Evolutionary conservation across 371 early-diverging fungal species (phyloP).

Genomic region (Sporodiniella umbellata): DNA sequence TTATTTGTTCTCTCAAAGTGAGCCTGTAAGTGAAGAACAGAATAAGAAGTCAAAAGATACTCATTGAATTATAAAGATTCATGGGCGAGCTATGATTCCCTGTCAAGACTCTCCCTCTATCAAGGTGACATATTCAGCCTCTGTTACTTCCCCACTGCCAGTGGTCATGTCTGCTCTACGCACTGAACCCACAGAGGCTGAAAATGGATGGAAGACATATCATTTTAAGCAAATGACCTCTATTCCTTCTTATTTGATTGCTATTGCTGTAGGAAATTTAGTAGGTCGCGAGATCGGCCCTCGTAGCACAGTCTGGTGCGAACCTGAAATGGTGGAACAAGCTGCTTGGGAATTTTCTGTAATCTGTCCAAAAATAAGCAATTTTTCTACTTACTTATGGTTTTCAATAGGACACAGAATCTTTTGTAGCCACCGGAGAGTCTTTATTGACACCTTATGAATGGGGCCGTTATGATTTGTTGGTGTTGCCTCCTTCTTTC

Average conservation of each 20-base stretch:
- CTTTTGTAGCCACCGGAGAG: slow-evolving; percentile 84
- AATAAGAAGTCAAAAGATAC: neutral
- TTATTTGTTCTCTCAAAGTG: slow-evolving; percentile 96
- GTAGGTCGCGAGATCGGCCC: slow-evolving; percentile 81
- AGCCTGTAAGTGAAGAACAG: slow-evolving; percentile 53
- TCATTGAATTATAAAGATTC: slow-evolving; percentile 55
- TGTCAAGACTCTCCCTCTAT: slow-evolving; percentile 93
- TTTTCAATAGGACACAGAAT: slow-evolving; percentile 84
- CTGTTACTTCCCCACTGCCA: slow-evolving; percentile 59
- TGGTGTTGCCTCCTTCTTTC: slow-evolving; percentile 82
- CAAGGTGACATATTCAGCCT: slow-evolving; percentile 88
- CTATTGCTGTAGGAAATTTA: slow-evolving; percentile 89
- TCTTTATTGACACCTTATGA: slow-evolving; percentile 85
- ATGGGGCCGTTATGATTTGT: slow-evolving; percentile 96
- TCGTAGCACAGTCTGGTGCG: slow-evolving; percentile 92
- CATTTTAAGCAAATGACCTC: slow-evolving; percentile 71
- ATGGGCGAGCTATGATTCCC: slow-evolving; percentile 90
- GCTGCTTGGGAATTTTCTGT: slow-evolving; percentile 92
- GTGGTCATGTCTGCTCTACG: slow-evolving; percentile 44
- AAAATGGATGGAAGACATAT: slow-evolving; percentile 47
- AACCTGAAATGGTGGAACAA: slow-evolving; percentile 88
- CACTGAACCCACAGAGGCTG: slow-evolving; percentile 38
- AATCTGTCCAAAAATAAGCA: too few species aligned
- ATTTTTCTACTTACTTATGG: too few species aligned
- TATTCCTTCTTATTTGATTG: slow-evolving; percentile 92